Percentiles rank a stretch among this genome's conserved stretches.
Conservation (phyloP, 768 basidiomycete species). For the Leccinum broughii region DNA sequence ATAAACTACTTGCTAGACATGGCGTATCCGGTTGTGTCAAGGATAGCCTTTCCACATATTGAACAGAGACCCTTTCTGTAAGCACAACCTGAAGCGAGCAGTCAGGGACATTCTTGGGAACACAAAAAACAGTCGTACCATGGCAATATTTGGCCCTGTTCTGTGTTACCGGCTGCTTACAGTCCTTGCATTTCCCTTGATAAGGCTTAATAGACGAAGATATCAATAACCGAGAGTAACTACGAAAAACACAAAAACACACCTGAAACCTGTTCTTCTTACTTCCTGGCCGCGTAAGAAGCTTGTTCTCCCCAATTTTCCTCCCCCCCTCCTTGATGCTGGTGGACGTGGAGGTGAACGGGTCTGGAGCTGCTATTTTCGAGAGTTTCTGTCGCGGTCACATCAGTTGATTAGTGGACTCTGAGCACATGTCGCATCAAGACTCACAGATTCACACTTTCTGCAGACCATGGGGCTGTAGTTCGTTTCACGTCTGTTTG, state of each 20-base stretch:
- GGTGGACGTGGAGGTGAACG: slow-evolving; percentile 70
- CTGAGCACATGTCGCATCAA: slow-evolving; percentile 12
- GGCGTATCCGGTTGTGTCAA: slow-evolving; percentile 79
- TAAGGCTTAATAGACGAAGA: slow-evolving; percentile 58
- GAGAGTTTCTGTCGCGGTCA: slow-evolving; percentile 69
- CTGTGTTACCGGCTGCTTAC: slow-evolving; percentile 81
- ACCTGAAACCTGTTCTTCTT: slow-evolving; percentile 81
- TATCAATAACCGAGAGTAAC: slow-evolving; percentile 6
- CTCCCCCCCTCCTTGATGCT: slow-evolving; percentile 80
- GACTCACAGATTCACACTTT: slow-evolving; percentile 75
- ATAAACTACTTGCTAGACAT: slow-evolving; percentile 75
- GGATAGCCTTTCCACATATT: slow-evolving; percentile 84
- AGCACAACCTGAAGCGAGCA: slow-evolving; percentile 62
- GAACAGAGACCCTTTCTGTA: slow-evolving; percentile 86
- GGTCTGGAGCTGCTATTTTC: slow-evolving; percentile 87
- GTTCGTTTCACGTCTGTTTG: slow-evolving; percentile 2
- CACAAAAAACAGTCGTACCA: slow-evolving; percentile 46
- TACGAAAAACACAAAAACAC: slow-evolving; percentile 28
- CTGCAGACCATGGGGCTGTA: slow-evolving; percentile 71
- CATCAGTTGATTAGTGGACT: slow-evolving; percentile 3
- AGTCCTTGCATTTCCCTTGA: slow-evolving; percentile 84
- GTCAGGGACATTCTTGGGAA: slow-evolving; percentile 7
- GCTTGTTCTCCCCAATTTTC: slow-evolving; percentile 84
- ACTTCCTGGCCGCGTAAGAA: slow-evolving; percentile 65
- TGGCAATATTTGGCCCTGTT: slow-evolving; percentile 89